Evolutionary conservation across 331 rosid species (phyloP).

Genomic region (Malus hybrid): DNA sequence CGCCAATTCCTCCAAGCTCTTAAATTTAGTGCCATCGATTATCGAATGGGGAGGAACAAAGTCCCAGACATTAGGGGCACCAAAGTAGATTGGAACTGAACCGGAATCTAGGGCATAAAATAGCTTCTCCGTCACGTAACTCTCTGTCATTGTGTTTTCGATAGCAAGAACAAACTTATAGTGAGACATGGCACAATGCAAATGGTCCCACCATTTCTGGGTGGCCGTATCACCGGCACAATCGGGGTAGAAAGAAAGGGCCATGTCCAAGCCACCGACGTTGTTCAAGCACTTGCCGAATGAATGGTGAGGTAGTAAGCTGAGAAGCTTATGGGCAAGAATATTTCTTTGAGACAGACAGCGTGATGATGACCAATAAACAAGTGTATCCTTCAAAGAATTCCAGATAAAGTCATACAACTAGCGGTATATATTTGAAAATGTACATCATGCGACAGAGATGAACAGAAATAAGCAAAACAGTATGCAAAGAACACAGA

Average conservation of each 20-base stretch:
- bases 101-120: conserved; percentile 84
- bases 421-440: not conserved
- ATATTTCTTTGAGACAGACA: conserved; percentile 70
- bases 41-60: conserved; percentile 91
- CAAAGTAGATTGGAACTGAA: conserved; percentile 84
- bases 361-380: conserved; percentile 93
- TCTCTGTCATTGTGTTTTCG: conserved; percentile 75
- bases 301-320: conserved; percentile 72
- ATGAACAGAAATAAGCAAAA: not conserved
- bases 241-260: conserved; percentile 72
- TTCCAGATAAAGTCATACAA: conserved; percentile 5
- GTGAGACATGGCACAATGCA: conserved; percentile 95
- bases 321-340: conserved; percentile 64
- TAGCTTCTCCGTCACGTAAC: conserved; percentile 90
- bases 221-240: conserved; percentile 46
- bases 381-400: conserved; percentile 59
- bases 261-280: conserved; percentile 75
- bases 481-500: not conserved
- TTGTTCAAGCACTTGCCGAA: conserved; percentile 92
- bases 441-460: not conserved
- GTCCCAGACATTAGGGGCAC: conserved; percentile 92
- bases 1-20: conserved; percentile 72
- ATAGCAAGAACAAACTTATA: conserved; percentile 94
- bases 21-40: conserved; percentile 73
- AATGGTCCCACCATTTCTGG: conserved; percentile 96